phyloP scores from a whole-genome alignment of 2,329 filamentous ascomycete genomes.

The Ploettnerulaceae sp. region DNA sequence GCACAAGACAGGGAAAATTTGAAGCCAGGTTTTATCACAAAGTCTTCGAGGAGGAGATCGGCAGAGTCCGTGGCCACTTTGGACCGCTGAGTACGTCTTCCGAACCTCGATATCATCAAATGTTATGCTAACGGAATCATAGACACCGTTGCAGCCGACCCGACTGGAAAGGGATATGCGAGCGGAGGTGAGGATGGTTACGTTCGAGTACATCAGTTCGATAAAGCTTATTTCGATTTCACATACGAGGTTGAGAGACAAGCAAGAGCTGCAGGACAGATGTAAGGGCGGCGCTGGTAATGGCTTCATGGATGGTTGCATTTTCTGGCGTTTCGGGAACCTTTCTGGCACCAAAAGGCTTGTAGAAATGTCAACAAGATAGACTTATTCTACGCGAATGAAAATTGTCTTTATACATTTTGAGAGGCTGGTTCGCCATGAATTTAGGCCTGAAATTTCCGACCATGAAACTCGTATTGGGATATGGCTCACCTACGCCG shows the following conservation, averaged over 20 bases:
- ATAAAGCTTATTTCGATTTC: constrained; percentile 98
- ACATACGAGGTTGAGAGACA: constrained; percentile 97
- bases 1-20: constrained; percentile 94
- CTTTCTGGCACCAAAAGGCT: constrained; percentile 9
- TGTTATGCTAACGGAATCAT: constrained; percentile 5
- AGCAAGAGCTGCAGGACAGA: constrained; percentile 32
- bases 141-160: constrained; percentile 88
- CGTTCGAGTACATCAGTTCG: constrained; percentile 96
- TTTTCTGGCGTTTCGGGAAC: constrained; percentile 11
- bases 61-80: constrained; percentile 94
- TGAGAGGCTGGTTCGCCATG: background rate
- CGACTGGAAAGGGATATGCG: constrained; percentile 86
- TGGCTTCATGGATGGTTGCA: constrained; percentile 5
- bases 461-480: too few species aligned
- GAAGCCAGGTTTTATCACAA: constrained; percentile 99
- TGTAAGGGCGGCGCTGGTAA: constrained; percentile 16
- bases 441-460: too few species aligned
- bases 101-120: too few species aligned
- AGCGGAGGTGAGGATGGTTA: constrained; percentile 98
- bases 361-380: constrained; percentile 5
- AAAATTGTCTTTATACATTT: background rate
- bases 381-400: constrained; percentile 3
- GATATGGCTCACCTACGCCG: too few species aligned
- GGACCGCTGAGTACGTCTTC: constrained; percentile 63
- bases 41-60: constrained; percentile 98